Conservation (phyloP, 345 rosid genomes). For the Populus deltoides region DNA sequence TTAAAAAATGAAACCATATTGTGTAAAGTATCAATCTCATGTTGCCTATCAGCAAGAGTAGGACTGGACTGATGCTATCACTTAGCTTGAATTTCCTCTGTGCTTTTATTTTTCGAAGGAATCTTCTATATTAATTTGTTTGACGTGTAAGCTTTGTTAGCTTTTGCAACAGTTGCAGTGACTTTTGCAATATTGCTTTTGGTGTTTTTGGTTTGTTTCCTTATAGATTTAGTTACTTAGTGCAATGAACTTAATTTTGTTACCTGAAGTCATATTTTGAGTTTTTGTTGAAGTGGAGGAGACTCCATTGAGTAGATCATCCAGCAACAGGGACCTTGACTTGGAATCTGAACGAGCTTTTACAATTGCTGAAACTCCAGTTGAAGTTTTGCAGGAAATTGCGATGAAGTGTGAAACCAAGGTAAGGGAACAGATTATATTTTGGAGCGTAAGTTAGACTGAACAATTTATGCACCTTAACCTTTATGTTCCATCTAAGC, state of each 20-base stretch:
- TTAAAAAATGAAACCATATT: conserved; percentile 2
- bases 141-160: neutral
- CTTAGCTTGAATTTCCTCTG: neutral
- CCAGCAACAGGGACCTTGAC: conserved; percentile 63
- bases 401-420: conserved; percentile 82
- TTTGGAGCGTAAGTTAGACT: neutral
- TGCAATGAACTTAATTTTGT: neutral
- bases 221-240: neutral
- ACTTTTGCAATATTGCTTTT: neutral
- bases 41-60: neutral
- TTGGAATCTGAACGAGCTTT: conserved; percentile 57
- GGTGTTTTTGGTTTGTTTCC: neutral
- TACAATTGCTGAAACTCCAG: conserved; percentile 56
- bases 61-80: neutral
- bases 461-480: neutral
- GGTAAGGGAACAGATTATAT: conserved; percentile 39
- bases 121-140: neutral
- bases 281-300: conserved; percentile 57
- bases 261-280: conserved; percentile 5
- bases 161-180: neutral
- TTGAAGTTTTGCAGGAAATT: conserved; percentile 62
- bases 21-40: neutral
- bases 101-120: neutral
- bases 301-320: conserved; percentile 47
- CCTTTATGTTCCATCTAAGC: neutral